These are phyloP conservation scores for Jackrogersella minutella DNA, from an alignment of 495 filamentous ascomycete species.

Conservation along the genomic window DNA sequence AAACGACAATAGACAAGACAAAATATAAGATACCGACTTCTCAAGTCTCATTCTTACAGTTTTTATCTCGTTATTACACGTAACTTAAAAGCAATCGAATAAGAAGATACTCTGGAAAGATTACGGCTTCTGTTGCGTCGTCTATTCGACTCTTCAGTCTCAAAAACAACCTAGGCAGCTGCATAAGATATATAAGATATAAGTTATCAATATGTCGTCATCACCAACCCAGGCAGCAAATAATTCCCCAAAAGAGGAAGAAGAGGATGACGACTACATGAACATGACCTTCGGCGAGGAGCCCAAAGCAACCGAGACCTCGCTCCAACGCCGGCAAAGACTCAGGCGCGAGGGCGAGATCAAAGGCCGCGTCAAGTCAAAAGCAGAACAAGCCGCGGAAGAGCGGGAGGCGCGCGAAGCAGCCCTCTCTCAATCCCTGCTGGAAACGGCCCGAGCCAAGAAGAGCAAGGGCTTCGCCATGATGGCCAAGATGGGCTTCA, in stretches of 20 bases:
- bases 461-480: conserved; percentile 87
- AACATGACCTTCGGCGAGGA: conserved; percentile 63
- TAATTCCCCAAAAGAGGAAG: conserved; percentile 1
- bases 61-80: not conserved
- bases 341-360: conserved; percentile 66
- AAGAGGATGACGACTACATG: conserved; percentile 71
- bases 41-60: too few species aligned
- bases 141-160: not conserved
- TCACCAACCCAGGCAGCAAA: not conserved
- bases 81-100: not conserved
- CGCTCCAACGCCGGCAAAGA: conserved; percentile 63
- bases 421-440: conserved; percentile 74
- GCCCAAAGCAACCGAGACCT: conserved; percentile 57
- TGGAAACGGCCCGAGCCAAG: conserved; percentile 51
- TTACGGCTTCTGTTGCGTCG: too few species aligned
- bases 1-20: not conserved
- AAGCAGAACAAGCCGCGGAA: conserved; percentile 78
- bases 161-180: not conserved
- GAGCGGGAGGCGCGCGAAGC: conserved; percentile 75
- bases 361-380: conserved; percentile 73
- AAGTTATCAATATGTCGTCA: conserved; percentile 3
- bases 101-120: too few species aligned
- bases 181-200: not conserved
- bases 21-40: too few species aligned
- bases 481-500: conserved; percentile 97